A percentile compares a stretch with the other conserved stretches of the same genome.
phyloP scores from a whole-genome alignment of 2,329 filamentous ascomycete genomes.

The Sporothrix brasiliensis region DNA sequence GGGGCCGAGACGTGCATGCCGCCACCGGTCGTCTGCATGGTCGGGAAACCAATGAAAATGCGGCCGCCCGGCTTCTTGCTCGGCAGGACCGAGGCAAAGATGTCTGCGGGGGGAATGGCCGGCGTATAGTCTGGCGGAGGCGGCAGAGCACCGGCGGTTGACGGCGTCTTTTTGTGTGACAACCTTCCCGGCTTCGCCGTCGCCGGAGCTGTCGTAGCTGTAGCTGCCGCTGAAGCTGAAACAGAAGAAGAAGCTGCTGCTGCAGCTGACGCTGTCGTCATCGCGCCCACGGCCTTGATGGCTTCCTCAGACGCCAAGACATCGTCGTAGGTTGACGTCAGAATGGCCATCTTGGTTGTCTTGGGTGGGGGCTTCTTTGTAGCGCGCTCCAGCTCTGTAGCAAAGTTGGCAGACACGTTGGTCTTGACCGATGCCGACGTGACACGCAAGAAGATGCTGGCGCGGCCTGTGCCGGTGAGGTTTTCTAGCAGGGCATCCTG shows the following conservation, averaged over 20 bases:
- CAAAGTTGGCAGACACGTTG: slow-evolving; percentile 70
- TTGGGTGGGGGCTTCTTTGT: slow-evolving; percentile 97
- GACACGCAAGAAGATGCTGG: slow-evolving; percentile 85
- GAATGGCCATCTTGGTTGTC: slow-evolving; percentile 77
- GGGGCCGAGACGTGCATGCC: slow-evolving; percentile 94
- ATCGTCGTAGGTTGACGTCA: slow-evolving; percentile 91
- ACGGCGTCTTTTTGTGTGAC: background rate
- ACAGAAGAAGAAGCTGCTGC: background rate
- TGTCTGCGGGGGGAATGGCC: slow-evolving; percentile 60
- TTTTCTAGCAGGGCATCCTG: slow-evolving; percentile 70
- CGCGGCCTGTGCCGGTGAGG: slow-evolving; percentile 68
- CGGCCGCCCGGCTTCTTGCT: slow-evolving; percentile 79
- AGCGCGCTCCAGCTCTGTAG: slow-evolving; percentile 85
- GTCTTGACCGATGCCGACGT: slow-evolving; percentile 83
- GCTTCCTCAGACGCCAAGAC: slow-evolving; percentile 61
- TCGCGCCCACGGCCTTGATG: slow-evolving; percentile 32
- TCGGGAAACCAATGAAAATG: slow-evolving; percentile 97
- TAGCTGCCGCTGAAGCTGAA: background rate
- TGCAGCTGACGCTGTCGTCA: background rate
- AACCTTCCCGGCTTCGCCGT: background rate
- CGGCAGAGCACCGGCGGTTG: background rate
- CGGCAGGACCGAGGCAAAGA: slow-evolving; percentile 89
- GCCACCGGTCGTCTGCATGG: slow-evolving; percentile 92
- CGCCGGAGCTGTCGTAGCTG: background rate
- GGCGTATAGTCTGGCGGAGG: slow-evolving; percentile 51